Base-by-base conservation (phyloP, 73 alveolate species). In the Paramecium primaurelia region DNA sequence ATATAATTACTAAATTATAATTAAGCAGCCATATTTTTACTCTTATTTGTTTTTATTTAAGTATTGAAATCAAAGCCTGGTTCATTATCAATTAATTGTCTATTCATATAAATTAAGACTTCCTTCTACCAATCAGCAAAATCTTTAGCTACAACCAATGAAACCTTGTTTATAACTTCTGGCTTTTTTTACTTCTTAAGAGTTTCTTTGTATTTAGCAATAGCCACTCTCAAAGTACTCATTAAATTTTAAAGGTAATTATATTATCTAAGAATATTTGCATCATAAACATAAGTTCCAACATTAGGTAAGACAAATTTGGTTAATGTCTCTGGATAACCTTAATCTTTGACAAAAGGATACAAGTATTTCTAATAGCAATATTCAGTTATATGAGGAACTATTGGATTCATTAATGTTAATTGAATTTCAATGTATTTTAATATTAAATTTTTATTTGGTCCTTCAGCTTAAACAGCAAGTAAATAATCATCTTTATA, bases 381-480 rank as follows among this genome's bases (percentile, higher is more conserved):
- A 96, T 97, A 92, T 89, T 99, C 99, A 71, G 98, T 92, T 93
- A 98, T 98, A 75, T 99, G 99, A 28, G 99, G 99, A 10, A 95
- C 93, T 25, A 99, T 98, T 25, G 99, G 99, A 54, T 93, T 84
- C 95, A 97, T 44, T 42, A 95, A 58, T 37, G 93, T 45, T 45
- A 97, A 87, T 58, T 96, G 97, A 58, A 87, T 90, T 92, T 92
- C 96, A 36, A 97, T 71, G 88, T 83, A 97, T 34, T 92, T 93
- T 85, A 93, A 11, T 60, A 95, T 86, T 69, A 95, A 92, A 86
- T 92, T 95, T n/a, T 73, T 87, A 59, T 94, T 97, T 80, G 94
- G 93, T 25, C 95, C 96, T 58, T 94, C 98, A 92, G 98, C 96
- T 34, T 93, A 95, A 64, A 93, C 95, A 86, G 95, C 95, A 12